These are phyloP conservation scores for Sanghuangporus baumii DNA, from an alignment of 1,284 basidiomycete species.

Conservation along the genomic window DNA sequence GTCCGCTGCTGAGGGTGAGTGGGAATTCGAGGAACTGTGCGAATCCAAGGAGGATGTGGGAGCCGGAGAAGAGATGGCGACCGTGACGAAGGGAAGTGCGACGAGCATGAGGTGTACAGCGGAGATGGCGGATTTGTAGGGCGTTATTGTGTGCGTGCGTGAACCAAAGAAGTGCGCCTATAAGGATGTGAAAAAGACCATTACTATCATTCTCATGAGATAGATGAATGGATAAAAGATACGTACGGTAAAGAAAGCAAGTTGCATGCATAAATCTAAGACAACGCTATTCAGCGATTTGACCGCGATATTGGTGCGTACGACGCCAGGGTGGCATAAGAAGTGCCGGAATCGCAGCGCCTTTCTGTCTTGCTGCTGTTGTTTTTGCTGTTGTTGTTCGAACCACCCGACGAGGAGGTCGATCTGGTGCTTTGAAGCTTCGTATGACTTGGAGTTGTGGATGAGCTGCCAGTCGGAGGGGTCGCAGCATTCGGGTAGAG, in stretches of 20 bases:
- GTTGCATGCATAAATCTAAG: constrained; percentile 47
- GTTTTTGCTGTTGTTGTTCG: constrained; percentile 31
- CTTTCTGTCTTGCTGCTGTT: constrained; percentile 17
- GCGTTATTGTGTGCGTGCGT: constrained; percentile 50
- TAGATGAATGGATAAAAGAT: neutral
- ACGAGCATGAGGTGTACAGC: constrained; percentile 58
- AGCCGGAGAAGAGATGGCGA: constrained; percentile 17
- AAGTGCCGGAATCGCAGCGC: constrained; percentile 47
- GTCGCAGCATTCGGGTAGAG: constrained; percentile 49
- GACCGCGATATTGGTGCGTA: constrained; percentile 58
- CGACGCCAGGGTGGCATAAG: constrained; percentile 70
- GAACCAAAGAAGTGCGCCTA: constrained; percentile 68
- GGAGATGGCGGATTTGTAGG: constrained; percentile 61
- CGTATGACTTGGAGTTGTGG: constrained; percentile 59
- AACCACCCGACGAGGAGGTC: constrained; percentile 65
- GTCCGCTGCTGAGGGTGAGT: neutral
- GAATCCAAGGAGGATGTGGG: constrained; percentile 5
- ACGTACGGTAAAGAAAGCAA: constrained; percentile 69
- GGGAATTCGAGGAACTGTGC: neutral
- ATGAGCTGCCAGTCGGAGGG: constrained; percentile 71
- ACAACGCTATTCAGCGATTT: constrained; percentile 43
- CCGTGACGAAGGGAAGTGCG: constrained; percentile 41
- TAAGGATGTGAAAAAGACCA: neutral
- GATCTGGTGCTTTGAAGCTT: constrained; percentile 75
- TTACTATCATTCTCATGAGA: neutral